Evolutionary conservation across 805 yeast species (phyloP).

Genomic region (Yarrowia bubula): DNA sequence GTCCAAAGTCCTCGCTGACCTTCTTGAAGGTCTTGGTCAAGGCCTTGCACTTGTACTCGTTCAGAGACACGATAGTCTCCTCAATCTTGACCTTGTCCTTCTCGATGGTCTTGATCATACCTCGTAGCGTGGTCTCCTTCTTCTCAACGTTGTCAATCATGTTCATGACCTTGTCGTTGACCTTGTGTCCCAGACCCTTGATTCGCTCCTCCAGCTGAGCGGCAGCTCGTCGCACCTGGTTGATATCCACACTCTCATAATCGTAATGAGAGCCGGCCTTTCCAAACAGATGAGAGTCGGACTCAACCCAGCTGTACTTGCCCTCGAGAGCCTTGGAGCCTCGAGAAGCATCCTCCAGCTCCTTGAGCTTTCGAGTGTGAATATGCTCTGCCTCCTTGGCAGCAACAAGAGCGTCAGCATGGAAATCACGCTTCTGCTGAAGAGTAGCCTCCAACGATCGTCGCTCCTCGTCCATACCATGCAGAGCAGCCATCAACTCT

Average conservation of each 20-base stretch:
- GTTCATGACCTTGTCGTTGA: conserved; percentile 81
- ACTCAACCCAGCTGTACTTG: conserved; percentile 72
- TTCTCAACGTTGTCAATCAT: conserved; percentile 90
- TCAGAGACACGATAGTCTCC: conserved; percentile 78
- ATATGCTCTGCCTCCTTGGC: conserved; percentile 34
- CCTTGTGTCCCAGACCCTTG: conserved; percentile 72
- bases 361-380: conserved; percentile 38
- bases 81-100: conserved; percentile 86
- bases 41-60: conserved; percentile 81
- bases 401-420: conserved; percentile 27
- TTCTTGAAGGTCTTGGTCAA: conserved; percentile 79
- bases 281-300: conserved; percentile 49
- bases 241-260: conserved; percentile 39
- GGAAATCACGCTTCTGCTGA: conserved; percentile 33
- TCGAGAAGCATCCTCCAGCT: conserved; percentile 31
- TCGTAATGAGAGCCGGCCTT: conserved; percentile 39
- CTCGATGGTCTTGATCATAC: conserved; percentile 82
- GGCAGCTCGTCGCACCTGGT: conserved; percentile 61
- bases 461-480: conserved; percentile 76
- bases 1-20: conserved; percentile 86
- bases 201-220: conserved; percentile 56
- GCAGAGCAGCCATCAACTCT: conserved; percentile 55
- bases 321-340: conserved; percentile 41
- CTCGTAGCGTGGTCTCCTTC: conserved; percentile 71
- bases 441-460: conserved; percentile 45